Evolutionary conservation across 1,284 basidiomycete species (phyloP).

Genomic region (Cutaneotrichosporon cyanovorans): DNA sequence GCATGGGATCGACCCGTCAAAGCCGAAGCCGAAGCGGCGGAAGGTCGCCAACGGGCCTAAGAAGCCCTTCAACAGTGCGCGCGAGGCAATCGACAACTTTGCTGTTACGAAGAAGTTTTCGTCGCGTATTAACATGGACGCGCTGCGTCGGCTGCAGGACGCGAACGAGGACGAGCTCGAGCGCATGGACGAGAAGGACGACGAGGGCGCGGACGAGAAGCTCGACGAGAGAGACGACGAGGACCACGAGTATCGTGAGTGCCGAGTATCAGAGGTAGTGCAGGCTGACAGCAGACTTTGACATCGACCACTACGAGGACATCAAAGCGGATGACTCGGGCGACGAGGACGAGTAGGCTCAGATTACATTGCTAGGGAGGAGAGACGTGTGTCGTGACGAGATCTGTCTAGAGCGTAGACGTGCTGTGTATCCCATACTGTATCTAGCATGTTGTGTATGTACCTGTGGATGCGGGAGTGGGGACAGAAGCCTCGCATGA

Average conservation of each 20-base stretch:
- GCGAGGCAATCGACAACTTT: slow-evolving; percentile 32
- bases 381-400: too few species aligned
- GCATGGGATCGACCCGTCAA: slow-evolving; percentile 26
- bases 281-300: neutral
- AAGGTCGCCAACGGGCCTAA: slow-evolving; percentile 13
- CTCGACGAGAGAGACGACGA: slow-evolving; percentile 9
- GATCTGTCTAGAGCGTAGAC: too few species aligned
- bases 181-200: slow-evolving; percentile 23
- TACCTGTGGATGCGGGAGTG: too few species aligned
- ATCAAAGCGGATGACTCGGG: neutral
- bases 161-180: slow-evolving; percentile 15
- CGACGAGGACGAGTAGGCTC: neutral
- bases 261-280: neutral
- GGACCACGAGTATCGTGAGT: slow-evolving; percentile 4
- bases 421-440: too few species aligned
- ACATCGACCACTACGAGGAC: neutral
- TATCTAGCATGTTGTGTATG: too few species aligned
- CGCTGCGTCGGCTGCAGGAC: slow-evolving; percentile 22
- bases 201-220: slow-evolving; percentile 11
- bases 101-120: slow-evolving; percentile 35
- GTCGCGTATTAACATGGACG: slow-evolving; percentile 35
- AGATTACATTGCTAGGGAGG: too few species aligned
- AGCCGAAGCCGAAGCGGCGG: slow-evolving; percentile 10
- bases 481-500: too few species aligned
- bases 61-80: slow-evolving; percentile 24